These are phyloP conservation scores for Anastatica hierochuntica DNA, from an alignment of 345 rosid species.

Conservation along the genomic window DNA sequence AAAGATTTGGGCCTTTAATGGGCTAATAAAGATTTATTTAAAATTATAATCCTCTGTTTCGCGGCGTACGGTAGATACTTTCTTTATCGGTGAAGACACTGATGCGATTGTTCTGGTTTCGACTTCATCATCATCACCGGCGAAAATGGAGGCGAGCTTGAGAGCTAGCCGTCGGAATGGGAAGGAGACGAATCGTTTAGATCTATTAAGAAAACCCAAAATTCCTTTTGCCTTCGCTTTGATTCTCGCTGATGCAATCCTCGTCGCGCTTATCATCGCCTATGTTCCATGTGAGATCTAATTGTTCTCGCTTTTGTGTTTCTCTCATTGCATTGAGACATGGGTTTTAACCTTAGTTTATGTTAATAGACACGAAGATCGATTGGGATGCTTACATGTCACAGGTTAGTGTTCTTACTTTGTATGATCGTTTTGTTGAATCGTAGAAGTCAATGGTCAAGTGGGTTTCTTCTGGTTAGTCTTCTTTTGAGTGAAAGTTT, in stretches of 20 bases:
- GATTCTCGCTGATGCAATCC: conserved; percentile 44
- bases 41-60: background rate
- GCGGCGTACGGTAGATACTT: too few species aligned
- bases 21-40: too few species aligned
- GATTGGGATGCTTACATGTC: conserved; percentile 99
- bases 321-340: too few species aligned
- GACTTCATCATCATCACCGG: too few species aligned
- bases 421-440: too few species aligned
- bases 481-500: background rate
- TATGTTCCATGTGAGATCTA: conserved; percentile 70
- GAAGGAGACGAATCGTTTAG: conserved; percentile 8
- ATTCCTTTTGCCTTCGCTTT: conserved; percentile 37
- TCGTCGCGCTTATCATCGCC: conserved; percentile 61
- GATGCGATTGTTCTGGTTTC: background rate
- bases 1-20: too few species aligned
- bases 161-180: conserved; percentile 15
- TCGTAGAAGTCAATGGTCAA: too few species aligned
- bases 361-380: conserved; percentile 75
- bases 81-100: too few species aligned
- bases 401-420: conserved; percentile 41
- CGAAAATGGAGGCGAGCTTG: conserved; percentile 20
- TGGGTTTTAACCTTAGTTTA: background rate
- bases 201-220: conserved; percentile 29
- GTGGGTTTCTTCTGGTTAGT: background rate
- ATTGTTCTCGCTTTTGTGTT: background rate